Evolutionary conservation across 768 basidiomycete species (phyloP), one percentile per base, ranked within the genome.

Genomic region (Pleurotus ostreatus): DNA sequence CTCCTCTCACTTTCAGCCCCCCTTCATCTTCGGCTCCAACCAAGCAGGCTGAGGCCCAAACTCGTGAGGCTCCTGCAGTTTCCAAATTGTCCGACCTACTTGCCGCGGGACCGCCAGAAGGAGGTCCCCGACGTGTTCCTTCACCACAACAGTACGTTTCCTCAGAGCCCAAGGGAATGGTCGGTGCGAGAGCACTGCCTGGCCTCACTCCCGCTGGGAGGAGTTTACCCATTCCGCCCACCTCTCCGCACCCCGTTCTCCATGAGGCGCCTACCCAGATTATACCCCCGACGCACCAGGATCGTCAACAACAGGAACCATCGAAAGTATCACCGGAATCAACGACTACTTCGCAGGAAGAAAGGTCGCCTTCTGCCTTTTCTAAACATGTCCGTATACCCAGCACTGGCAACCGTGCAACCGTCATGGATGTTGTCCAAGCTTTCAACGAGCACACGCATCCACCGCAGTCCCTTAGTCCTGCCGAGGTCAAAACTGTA

Each of bases 381-480:
- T 63, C 70, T 3, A 77, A 75, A 51, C 80, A 79, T 62, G 57
- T 70, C 45, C 83, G 87, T 18, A 85, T 85, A 51, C 82, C 87
- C 4, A 88, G 82, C 62, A 80, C 86, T 4, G 86, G 87, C 13
- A 82, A 80, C 52, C 74, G 90, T 57, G 81, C 86, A 16, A 82
- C 83, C 12, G 88, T 84, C 20, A 91, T 92, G 89, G 88, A 92
- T 41, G 81, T 92, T 9, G 88, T 87, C 2, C 85, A 85, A 65
- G 78, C 80, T 7, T 65, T 89, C 54, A 74, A 66, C 34, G 54
- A 55, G 23, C 54, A 55, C n/a, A 47, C 40, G 40, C 54, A 9
- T 46, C 30, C 51, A 22, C 38, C 13, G 39, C 57, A 30, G 16
- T 13, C 11, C 39, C 52, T 34, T 34, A 53, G 49, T 37, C 57